Evolutionary conservation across 139 green algal species (phyloP).

Genomic region (Chlorella ohadii): DNA sequence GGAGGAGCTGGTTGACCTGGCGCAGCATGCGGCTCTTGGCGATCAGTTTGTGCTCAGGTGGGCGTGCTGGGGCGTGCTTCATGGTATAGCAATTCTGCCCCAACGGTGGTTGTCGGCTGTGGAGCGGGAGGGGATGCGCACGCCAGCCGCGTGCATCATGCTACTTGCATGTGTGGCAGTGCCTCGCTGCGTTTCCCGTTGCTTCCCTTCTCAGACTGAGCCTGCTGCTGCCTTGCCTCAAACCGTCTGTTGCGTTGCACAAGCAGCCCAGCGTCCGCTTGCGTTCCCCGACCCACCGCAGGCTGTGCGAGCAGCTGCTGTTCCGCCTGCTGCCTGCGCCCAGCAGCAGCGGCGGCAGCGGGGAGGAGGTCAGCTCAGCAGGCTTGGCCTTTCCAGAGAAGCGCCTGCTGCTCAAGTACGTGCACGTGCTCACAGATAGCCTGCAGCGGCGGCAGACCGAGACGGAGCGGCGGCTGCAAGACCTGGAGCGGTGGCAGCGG

Average conservation of each 20-base stretch:
- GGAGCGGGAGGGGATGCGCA: too few species aligned
- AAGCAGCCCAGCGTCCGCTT: too few species aligned
- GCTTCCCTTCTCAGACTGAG: too few species aligned
- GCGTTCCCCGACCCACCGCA: too few species aligned
- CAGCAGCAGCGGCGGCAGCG: not conserved
- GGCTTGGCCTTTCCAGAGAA: constrained; percentile 7
- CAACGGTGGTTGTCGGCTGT: too few species aligned
- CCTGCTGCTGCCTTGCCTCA: too few species aligned
- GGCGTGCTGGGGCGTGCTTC: not conserved
- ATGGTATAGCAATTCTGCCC: too few species aligned
- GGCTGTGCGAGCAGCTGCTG: constrained; percentile 55
- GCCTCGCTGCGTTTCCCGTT: too few species aligned
- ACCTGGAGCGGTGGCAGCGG: constrained; percentile 38
- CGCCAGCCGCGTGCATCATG: too few species aligned
- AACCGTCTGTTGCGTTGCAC: too few species aligned
- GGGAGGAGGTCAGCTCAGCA: too few species aligned
- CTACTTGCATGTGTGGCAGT: too few species aligned
- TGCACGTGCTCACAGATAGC: constrained; percentile 31
- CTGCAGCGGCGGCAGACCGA: constrained; percentile 6
- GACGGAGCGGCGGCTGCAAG: constrained; percentile 43
- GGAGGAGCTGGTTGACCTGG: constrained; percentile 48
- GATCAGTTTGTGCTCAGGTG: constrained; percentile 29
- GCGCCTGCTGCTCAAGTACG: constrained; percentile 44
- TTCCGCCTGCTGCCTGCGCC: constrained; percentile 15
- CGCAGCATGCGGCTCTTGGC: constrained; percentile 38